phyloP scores from a whole-genome alignment of 208 protist species.

The Crithidia mellificae region DNA sequence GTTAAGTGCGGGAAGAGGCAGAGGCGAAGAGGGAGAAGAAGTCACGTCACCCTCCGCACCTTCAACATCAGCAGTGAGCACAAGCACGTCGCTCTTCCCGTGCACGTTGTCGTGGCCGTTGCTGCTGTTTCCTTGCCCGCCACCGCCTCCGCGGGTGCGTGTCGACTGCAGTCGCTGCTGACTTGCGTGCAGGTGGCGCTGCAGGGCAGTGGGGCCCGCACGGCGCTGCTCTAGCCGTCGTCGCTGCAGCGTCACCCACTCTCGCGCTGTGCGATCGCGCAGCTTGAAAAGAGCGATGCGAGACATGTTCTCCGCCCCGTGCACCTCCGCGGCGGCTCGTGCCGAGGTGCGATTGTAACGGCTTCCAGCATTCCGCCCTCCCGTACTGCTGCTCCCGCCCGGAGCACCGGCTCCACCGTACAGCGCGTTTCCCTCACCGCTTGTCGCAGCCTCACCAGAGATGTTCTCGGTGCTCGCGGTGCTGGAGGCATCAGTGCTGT shows the following conservation, averaged over 20 bases:
- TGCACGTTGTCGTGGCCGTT: not conserved
- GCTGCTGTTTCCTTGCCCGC: not conserved
- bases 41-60: too few relatives aligned
- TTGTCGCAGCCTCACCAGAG: not conserved
- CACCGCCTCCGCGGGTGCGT: constrained; percentile 1
- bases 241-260: constrained; percentile 39
- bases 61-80: too few relatives aligned
- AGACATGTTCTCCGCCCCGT: constrained; percentile 13
- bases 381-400: not conserved
- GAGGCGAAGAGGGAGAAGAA: too few relatives aligned
- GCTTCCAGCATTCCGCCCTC: not conserved
- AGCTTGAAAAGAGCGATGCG: constrained; percentile 24
- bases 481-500: too few relatives aligned
- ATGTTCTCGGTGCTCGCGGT: not conserved
- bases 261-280: constrained; percentile 31
- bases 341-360: not conserved
- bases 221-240: constrained; percentile 29
- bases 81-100: too few relatives aligned
- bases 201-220: constrained; percentile 21
- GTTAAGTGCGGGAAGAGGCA: too few relatives aligned
- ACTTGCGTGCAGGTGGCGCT: constrained; percentile 35
- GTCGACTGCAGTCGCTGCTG: constrained; percentile 22
- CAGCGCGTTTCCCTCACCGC: too few relatives aligned
- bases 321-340: constrained; percentile 3
- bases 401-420: too few relatives aligned